A percentile compares a stretch with the other conserved stretches of the same genome.
Conservation (phyloP, 2,329 filamentous ascomycete genomes). For the Dactylellina leptospora region DNA sequence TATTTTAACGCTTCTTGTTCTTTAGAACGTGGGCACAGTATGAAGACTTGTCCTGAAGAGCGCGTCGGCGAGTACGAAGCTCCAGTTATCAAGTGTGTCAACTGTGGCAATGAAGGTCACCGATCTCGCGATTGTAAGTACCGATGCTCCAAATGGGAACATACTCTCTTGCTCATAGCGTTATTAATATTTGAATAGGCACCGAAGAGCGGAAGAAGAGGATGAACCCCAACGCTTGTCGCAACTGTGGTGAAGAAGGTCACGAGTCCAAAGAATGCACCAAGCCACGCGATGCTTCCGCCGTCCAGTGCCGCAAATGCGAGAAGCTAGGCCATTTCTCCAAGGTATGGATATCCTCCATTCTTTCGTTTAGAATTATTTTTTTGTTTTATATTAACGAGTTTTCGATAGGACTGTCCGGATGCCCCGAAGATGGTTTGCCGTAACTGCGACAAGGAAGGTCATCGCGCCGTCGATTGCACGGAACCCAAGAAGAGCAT, state of each 20-base stretch:
- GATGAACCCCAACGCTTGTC: slow-evolving; percentile 55
- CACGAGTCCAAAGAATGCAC: slow-evolving; percentile 61
- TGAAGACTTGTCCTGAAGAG: slow-evolving; percentile 66
- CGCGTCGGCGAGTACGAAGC: slow-evolving; percentile 28
- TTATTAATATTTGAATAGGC: slow-evolving; percentile 59
- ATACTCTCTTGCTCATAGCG: not conserved
- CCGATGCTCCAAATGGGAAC: not conserved
- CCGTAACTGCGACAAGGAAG: slow-evolving; percentile 49
- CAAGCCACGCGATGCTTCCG: slow-evolving; percentile 68
- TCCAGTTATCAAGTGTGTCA: slow-evolving; percentile 68
- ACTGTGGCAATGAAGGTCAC: slow-evolving; percentile 72
- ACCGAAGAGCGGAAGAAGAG: slow-evolving; percentile 59
- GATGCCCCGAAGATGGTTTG: slow-evolving; percentile 44
- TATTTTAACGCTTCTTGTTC: slow-evolving; percentile 5
- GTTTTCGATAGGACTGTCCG: slow-evolving; percentile 24
- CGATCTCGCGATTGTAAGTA: slow-evolving; percentile 70
- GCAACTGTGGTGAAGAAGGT: slow-evolving; percentile 56
- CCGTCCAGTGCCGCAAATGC: slow-evolving; percentile 71
- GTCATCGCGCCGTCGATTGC: slow-evolving; percentile 44
- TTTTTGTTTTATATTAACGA: not conserved
- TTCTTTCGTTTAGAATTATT: not conserved
- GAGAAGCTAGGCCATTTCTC: slow-evolving; percentile 50
- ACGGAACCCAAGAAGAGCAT: slow-evolving; percentile 40
- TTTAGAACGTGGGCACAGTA: slow-evolving; percentile 69
- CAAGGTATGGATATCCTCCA: too few relatives aligned